Evolutionary conservation across 1,139 yeast species (phyloP).

Genomic region (Sugiyamaella xylanicola): DNA sequence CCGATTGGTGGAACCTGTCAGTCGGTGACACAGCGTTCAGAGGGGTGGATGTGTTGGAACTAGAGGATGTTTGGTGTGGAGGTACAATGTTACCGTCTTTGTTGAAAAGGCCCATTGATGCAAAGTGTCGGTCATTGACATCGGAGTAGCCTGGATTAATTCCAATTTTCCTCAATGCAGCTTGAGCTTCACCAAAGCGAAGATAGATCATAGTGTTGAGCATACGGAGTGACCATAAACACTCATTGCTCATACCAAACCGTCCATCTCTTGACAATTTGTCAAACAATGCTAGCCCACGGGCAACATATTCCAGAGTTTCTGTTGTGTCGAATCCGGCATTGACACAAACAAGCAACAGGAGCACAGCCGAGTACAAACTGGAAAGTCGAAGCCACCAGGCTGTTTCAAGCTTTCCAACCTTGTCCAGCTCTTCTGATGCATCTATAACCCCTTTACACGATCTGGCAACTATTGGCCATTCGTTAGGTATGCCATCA

Average conservation of each 20-base stretch:
- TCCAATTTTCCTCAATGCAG: conserved; percentile 48
- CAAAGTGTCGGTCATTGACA: conserved; percentile 54
- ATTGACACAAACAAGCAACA: conserved; percentile 51
- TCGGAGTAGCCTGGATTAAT: conserved; percentile 60
- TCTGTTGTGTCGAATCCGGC: conserved; percentile 40
- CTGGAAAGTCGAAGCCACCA: conserved; percentile 58
- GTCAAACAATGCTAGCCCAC: conserved; percentile 41
- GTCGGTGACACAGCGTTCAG: conserved; percentile 1
- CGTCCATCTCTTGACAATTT: conserved; percentile 47
- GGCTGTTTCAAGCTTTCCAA: conserved; percentile 44
- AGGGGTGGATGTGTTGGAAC: conserved; percentile 1
- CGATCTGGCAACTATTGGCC: conserved; percentile 25
- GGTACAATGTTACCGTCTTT: conserved; percentile 25
- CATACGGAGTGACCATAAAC: conserved; percentile 64
- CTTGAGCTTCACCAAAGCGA: conserved; percentile 48
- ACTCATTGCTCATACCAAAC: conserved; percentile 62
- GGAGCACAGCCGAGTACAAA: conserved; percentile 52
- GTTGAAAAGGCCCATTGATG: conserved; percentile 33
- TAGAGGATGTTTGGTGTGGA: conserved; percentile 18
- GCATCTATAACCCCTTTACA: conserved; percentile 37
- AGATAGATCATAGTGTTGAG: conserved; percentile 55
- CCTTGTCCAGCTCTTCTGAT: conserved; percentile 41
- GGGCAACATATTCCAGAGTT: conserved; percentile 31
- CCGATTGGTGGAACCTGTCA: conserved; percentile 6
- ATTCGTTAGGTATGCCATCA: conserved; percentile 22